Percentiles rank a stretch among this genome's conserved stretches.
These are phyloP conservation scores for Nannizzia gypsea DNA, from an alignment of 2,329 filamentous ascomycete genomes.

Conservation along the genomic window DNA sequence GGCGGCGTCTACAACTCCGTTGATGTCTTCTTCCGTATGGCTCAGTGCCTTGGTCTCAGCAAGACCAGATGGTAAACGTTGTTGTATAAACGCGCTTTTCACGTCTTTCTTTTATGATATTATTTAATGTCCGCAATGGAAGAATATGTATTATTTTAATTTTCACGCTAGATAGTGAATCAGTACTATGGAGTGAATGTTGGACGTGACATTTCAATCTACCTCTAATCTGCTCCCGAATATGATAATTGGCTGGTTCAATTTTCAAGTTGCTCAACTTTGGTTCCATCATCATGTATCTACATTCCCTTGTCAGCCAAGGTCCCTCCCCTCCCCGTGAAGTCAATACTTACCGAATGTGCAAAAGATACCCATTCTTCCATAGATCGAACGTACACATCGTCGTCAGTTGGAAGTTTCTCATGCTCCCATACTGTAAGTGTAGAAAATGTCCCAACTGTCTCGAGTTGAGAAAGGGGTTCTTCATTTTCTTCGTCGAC, in stretches of 20 bases:
- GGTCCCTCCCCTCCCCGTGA: neutral
- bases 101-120: neutral
- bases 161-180: neutral
- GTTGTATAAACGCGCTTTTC: neutral
- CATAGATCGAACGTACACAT: slow-evolving; percentile 62
- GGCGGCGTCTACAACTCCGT: slow-evolving; percentile 42
- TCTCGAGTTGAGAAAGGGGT: slow-evolving; percentile 45
- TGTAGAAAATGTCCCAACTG: slow-evolving; percentile 58
- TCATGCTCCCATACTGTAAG: slow-evolving; percentile 82
- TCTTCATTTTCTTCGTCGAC: slow-evolving; percentile 26
- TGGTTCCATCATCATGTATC: slow-evolving; percentile 8
- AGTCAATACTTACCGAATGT: slow-evolving; percentile 44
- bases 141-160: neutral
- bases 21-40: slow-evolving; percentile 32
- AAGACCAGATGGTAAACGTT: neutral
- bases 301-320: neutral
- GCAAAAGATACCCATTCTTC: slow-evolving; percentile 72
- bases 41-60: slow-evolving; percentile 25
- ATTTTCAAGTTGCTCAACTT: neutral
- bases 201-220: too few species aligned
- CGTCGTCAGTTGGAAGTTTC: slow-evolving; percentile 47
- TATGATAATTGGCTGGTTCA: too few species aligned
- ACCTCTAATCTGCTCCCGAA: too few species aligned
- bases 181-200: neutral
- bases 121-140: neutral